Conservation (phyloP, 73 alveolate genomes). For the Tetrahymena borealis region DNA sequence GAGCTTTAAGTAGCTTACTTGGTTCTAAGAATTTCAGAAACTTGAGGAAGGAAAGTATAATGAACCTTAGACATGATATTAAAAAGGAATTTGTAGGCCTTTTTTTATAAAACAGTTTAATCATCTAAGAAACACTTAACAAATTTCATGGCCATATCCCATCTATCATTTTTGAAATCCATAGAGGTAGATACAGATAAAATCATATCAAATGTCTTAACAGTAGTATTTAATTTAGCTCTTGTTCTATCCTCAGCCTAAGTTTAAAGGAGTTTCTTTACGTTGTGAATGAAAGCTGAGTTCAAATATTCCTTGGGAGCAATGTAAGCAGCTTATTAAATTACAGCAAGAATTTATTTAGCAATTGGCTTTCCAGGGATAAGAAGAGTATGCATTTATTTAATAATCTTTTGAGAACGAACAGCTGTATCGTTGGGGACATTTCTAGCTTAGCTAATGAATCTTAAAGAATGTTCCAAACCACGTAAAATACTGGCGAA, state of each 20-base stretch:
- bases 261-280: constrained; percentile 3
- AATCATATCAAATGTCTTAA: constrained; percentile 25
- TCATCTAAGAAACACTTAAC: constrained; percentile 4
- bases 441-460: background rate
- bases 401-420: background rate
- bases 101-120: constrained; percentile 7
- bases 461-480: background rate
- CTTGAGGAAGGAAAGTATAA: constrained; percentile 19
- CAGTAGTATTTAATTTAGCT: constrained; percentile 5
- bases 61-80: constrained; percentile 21
- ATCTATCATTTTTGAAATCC: constrained; percentile 12
- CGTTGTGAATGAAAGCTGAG: background rate
- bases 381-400: background rate
- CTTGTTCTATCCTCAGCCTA: background rate
- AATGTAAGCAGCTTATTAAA: background rate
- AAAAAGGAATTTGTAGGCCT: constrained; percentile 20
- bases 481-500: background rate
- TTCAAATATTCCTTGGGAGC: background rate
- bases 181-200: constrained; percentile 10
- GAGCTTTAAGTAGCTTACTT: constrained; percentile 19
- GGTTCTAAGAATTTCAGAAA: background rate
- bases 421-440: background rate
- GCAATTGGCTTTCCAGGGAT: background rate
- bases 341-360: background rate
- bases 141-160: constrained; percentile 29